These are phyloP conservation scores for Fusarium praegraminearum DNA, from an alignment of 2,329 filamentous ascomycete genomes.

Conservation along the genomic window DNA sequence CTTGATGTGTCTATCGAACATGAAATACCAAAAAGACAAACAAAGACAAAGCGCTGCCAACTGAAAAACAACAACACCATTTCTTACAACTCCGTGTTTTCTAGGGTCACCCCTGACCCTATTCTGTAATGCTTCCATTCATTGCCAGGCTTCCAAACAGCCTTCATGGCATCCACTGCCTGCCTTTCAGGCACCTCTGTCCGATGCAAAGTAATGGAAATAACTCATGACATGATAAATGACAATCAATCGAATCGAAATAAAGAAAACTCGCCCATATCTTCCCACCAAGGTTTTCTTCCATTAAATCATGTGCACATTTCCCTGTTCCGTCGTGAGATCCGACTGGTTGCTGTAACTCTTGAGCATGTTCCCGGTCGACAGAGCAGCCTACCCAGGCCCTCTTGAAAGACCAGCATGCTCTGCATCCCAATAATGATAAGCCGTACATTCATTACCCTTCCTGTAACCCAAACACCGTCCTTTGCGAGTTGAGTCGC, in stretches of 20 bases:
- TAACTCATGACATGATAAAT: constrained; percentile 33
- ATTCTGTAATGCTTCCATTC: constrained; percentile 19
- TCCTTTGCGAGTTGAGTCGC: constrained; percentile 19
- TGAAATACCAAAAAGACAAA: constrained; percentile 11
- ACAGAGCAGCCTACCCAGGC: background rate
- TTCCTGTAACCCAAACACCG: constrained; percentile 16
- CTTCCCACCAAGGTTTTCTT: constrained; percentile 36
- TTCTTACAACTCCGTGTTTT: constrained; percentile 36
- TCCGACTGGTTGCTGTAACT: constrained; percentile 35
- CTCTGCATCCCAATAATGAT: constrained; percentile 17
- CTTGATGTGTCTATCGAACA: constrained; percentile 31
- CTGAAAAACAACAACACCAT: constrained; percentile 21
- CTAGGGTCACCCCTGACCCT: constrained; percentile 29
- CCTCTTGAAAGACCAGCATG: background rate
- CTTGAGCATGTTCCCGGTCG: background rate
- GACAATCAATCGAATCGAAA: constrained; percentile 40
- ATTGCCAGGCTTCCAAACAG: constrained; percentile 16
- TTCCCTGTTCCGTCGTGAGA: constrained; percentile 36
- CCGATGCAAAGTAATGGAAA: constrained; percentile 29
- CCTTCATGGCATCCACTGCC: constrained; percentile 12
- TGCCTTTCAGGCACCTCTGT: constrained; percentile 38
- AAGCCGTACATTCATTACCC: constrained; percentile 28
- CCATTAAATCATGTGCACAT: constrained; percentile 35
- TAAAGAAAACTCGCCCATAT: constrained; percentile 12
- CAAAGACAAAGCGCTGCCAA: constrained; percentile 29